phyloP scores from a whole-genome alignment of 2,329 filamentous ascomycete species.

The Botrytis fabae region DNA sequence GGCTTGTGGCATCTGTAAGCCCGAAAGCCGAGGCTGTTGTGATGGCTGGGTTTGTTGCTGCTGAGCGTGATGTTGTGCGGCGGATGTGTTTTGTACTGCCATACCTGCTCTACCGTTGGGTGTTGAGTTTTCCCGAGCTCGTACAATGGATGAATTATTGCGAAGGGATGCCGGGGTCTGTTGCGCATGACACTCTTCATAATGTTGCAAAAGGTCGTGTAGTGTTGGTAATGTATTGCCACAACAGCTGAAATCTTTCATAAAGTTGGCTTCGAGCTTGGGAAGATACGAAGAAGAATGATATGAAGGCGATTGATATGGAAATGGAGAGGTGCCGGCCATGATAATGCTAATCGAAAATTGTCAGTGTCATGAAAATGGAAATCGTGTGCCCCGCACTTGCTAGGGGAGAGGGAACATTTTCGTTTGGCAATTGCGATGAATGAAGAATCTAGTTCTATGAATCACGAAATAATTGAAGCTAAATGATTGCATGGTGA shows the following conservation, averaged over 20 bases:
- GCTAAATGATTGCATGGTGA: background rate
- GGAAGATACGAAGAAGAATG: constrained; percentile 96
- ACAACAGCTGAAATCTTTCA: constrained; percentile 96
- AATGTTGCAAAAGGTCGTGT: constrained; percentile 93
- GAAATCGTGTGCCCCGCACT: constrained; percentile 17
- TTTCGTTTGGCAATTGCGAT: background rate
- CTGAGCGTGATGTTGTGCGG: constrained; percentile 52
- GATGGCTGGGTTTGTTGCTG: constrained; percentile 37
- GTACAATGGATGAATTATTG: constrained; percentile 41
- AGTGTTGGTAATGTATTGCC: constrained; percentile 85
- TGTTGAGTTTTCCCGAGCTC: constrained; percentile 46
- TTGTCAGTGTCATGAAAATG: constrained; percentile 27
- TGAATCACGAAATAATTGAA: background rate
- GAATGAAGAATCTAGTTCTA: background rate
- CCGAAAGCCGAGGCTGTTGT: constrained; percentile 32
- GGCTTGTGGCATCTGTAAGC: constrained; percentile 37
- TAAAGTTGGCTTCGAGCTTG: constrained; percentile 95
- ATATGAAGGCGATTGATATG: constrained; percentile 87
- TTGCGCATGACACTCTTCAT: constrained; percentile 89
- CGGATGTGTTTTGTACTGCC: constrained; percentile 38
- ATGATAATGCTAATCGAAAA: constrained; percentile 74
- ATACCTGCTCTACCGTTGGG: constrained; percentile 50
- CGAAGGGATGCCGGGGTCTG: constrained; percentile 55
- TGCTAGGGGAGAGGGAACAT: background rate
- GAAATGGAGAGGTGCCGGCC: constrained; percentile 92